A percentile compares a stretch with the other conserved stretches of the same genome.
These are phyloP conservation scores for Claviceps pusilla DNA, from an alignment of 2,329 filamentous ascomycete species.

Conservation along the genomic window DNA sequence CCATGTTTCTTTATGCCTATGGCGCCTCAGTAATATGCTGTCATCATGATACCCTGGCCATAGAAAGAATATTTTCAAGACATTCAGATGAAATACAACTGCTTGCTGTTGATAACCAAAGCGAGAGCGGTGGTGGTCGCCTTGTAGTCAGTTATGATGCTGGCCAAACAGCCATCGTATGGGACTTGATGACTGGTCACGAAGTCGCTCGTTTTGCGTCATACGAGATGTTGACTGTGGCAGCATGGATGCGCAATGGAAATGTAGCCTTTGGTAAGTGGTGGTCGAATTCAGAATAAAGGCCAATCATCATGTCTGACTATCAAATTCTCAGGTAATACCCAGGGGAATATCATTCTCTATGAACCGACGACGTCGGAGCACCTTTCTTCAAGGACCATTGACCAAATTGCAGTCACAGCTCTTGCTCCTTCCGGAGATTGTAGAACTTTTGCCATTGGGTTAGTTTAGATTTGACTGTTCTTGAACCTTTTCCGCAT, in stretches of 20 bases:
- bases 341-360: constrained; percentile 81
- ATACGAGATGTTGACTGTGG: constrained; percentile 72
- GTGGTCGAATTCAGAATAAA: background rate
- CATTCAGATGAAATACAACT: constrained; percentile 74
- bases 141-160: constrained; percentile 87
- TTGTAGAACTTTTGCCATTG: constrained; percentile 89
- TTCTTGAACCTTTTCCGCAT: background rate
- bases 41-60: constrained; percentile 80
- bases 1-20: constrained; percentile 79
- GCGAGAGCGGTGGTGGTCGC: constrained; percentile 69
- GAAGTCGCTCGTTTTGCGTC: constrained; percentile 86
- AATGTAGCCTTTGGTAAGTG: constrained; percentile 85
- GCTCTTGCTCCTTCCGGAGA: constrained; percentile 78
- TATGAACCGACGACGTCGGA: constrained; percentile 91
- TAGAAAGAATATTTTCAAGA: constrained; percentile 72
- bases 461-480: constrained; percentile 37
- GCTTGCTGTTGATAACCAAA: constrained; percentile 80
- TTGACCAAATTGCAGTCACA: constrained; percentile 87
- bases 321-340: constrained; percentile 50
- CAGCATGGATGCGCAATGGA: constrained; percentile 91
- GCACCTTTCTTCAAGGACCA: constrained; percentile 78
- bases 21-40: constrained; percentile 70
- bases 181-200: constrained; percentile 85
- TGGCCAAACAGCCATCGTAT: constrained; percentile 84
- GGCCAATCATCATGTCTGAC: background rate